These are phyloP conservation scores for Komagataella kurtzmanii DNA, from an alignment of 805 yeast genomes.

Conservation along the genomic window DNA sequence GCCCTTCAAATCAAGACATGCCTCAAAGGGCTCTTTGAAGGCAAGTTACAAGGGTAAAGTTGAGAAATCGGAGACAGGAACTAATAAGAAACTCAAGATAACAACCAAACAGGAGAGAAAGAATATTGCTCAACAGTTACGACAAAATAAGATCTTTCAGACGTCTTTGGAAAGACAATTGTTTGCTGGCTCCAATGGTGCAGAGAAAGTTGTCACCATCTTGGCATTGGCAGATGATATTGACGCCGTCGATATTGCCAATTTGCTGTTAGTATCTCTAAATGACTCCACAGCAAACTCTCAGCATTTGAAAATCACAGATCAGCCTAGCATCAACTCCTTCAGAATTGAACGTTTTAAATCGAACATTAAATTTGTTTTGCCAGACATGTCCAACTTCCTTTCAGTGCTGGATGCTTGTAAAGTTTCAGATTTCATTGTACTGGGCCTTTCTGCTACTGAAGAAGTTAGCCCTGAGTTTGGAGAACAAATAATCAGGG, in stretches of 20 bases:
- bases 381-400: constrained; percentile 58
- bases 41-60: constrained; percentile 77
- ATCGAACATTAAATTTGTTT: constrained; percentile 57
- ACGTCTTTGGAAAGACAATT: constrained; percentile 47
- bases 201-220: constrained; percentile 73
- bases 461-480: constrained; percentile 66
- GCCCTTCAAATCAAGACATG: constrained; percentile 83
- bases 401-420: constrained; percentile 73
- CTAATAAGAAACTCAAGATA: constrained; percentile 22
- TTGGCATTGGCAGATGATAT: constrained; percentile 71
- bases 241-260: constrained; percentile 38
- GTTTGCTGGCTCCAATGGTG: constrained; percentile 71
- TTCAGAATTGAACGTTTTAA: constrained; percentile 54
- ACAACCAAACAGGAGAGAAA: constrained; percentile 51
- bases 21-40: constrained; percentile 79
- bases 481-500: constrained; percentile 86
- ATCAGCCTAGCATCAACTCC: constrained; percentile 35
- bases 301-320: constrained; percentile 18
- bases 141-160: constrained; percentile 54
- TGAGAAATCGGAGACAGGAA: constrained; percentile 38
- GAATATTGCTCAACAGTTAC: constrained; percentile 66
- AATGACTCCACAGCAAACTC: constrained; percentile 12
- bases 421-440: constrained; percentile 76
- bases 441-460: constrained; percentile 80
- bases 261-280: constrained; percentile 28